These are phyloP conservation scores for Lactarius quietus DNA, from an alignment of 768 basidiomycete genomes.

Conservation along the genomic window DNA sequence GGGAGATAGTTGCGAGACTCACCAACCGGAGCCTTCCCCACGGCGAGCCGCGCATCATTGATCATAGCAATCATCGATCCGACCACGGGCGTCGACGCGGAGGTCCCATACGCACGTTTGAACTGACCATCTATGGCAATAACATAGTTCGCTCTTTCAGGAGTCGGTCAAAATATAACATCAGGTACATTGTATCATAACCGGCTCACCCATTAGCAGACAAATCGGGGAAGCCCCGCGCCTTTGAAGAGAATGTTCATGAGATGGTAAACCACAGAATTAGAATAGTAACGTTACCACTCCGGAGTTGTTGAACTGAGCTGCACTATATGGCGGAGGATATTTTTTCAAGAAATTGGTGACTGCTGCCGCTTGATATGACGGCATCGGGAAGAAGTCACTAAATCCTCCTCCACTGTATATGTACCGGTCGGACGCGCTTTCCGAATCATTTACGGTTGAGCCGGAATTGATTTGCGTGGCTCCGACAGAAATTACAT, in stretches of 20 bases:
- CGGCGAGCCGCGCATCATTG: no score
- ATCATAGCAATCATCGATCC: no score
- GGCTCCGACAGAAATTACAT: constrained; percentile 37
- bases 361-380: constrained; percentile 36
- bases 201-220: constrained; percentile 34
- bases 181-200: neutral
- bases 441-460: constrained; percentile 36
- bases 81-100: no score
- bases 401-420: constrained; percentile 42
- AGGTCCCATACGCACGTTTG: no score
- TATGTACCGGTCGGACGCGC: constrained; percentile 37
- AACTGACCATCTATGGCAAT: no score
- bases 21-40: no score
- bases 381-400: constrained; percentile 39
- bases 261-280: neutral
- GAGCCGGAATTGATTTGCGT: constrained; percentile 37
- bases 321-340: constrained; percentile 35
- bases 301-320: constrained; percentile 36
- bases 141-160: no score
- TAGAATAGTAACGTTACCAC: constrained; percentile 20
- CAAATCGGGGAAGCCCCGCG: constrained; percentile 35
- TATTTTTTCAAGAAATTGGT: constrained; percentile 32
- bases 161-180: neutral
- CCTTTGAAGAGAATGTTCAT: constrained; percentile 6
- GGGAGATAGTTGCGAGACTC: no score